Conservation (phyloP, 2,329 filamentous ascomycete genomes). For the Cladosporium cucumerinum region DNA sequence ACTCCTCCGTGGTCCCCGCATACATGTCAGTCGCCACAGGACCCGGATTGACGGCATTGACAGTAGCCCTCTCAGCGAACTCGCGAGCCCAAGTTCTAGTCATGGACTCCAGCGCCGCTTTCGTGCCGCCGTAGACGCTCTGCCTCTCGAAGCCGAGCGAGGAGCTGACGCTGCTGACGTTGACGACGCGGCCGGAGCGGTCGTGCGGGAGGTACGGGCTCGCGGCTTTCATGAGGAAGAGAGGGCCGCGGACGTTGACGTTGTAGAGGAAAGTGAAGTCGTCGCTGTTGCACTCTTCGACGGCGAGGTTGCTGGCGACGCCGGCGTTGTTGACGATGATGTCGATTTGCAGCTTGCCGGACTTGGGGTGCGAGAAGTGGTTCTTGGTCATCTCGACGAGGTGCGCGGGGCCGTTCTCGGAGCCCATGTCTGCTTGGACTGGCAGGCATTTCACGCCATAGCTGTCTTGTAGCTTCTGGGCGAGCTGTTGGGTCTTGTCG, state of each 20-base stretch:
- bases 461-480: conserved; percentile 51
- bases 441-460: conserved; percentile 60
- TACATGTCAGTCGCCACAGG: conserved; percentile 68
- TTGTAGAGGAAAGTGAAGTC: conserved; percentile 72
- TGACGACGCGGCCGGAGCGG: conserved; percentile 63
- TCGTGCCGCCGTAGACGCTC: conserved; percentile 63
- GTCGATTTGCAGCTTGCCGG: conserved; percentile 65
- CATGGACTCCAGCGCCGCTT: conserved; percentile 66
- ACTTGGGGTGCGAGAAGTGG: conserved; percentile 55
- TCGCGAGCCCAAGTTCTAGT: conserved; percentile 66
- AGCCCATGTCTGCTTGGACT: conserved; percentile 70
- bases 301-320: conserved; percentile 58
- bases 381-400: conserved; percentile 59
- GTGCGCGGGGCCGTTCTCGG: conserved; percentile 56
- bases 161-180: conserved; percentile 57
- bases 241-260: conserved; percentile 77
- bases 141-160: conserved; percentile 57
- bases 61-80: conserved; percentile 58
- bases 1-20: conserved; percentile 52
- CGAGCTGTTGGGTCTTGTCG: conserved; percentile 51
- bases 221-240: conserved; percentile 72
- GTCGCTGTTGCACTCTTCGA: conserved; percentile 59
- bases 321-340: conserved; percentile 88
- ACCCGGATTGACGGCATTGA: conserved; percentile 65
- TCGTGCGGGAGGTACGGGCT: conserved; percentile 66